Percentiles rank a stretch among this genome's conserved stretches.
Evolutionary conservation across 129 eudicot species (phyloP).

Genomic region (Ambrosia artemisiifolia): DNA sequence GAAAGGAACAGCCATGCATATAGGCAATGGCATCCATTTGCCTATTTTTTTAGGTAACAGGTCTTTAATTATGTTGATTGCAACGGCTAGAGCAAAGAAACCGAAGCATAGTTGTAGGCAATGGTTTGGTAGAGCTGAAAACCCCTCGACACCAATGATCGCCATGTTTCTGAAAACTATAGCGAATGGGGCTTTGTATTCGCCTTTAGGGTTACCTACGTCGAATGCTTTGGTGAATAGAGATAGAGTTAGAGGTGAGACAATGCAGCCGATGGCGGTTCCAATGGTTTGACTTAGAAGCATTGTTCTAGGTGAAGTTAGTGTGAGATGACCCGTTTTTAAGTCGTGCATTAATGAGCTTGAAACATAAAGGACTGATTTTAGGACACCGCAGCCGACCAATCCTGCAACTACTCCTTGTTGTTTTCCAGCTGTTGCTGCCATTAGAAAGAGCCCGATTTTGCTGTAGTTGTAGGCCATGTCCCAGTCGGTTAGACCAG

Average conservation of each 20-base stretch:
- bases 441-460: slow-evolving; percentile 63
- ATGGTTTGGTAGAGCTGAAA: slow-evolving; percentile 65
- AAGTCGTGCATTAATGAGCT: slow-evolving; percentile 80
- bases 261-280: slow-evolving; percentile 68
- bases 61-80: slow-evolving; percentile 57
- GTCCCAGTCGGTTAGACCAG: slow-evolving; percentile 80
- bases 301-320: slow-evolving; percentile 83
- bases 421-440: slow-evolving; percentile 65
- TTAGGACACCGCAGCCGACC: slow-evolving; percentile 64
- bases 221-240: slow-evolving; percentile 72
- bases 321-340: slow-evolving; percentile 81
- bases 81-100: slow-evolving; percentile 54
- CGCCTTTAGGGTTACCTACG: slow-evolving; percentile 71
- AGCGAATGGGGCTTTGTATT: slow-evolving; percentile 81
- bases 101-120: slow-evolving; percentile 69
- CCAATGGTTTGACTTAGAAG: slow-evolving; percentile 72
- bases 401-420: slow-evolving; percentile 75
- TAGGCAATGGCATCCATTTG: slow-evolving; percentile 82
- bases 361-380: slow-evolving; percentile 59
- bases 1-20: slow-evolving; percentile 85
- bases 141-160: slow-evolving; percentile 66
- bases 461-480: slow-evolving; percentile 86
- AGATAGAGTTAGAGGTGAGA: slow-evolving; percentile 54
- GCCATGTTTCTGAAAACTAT: slow-evolving; percentile 82
- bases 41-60: slow-evolving; percentile 47